Percentiles rank a stretch among this genome's conserved stretches.
These are phyloP conservation scores for Cladosporium sp. DNA, from an alignment of 2,329 filamentous ascomycete species.

Conservation along the genomic window DNA sequence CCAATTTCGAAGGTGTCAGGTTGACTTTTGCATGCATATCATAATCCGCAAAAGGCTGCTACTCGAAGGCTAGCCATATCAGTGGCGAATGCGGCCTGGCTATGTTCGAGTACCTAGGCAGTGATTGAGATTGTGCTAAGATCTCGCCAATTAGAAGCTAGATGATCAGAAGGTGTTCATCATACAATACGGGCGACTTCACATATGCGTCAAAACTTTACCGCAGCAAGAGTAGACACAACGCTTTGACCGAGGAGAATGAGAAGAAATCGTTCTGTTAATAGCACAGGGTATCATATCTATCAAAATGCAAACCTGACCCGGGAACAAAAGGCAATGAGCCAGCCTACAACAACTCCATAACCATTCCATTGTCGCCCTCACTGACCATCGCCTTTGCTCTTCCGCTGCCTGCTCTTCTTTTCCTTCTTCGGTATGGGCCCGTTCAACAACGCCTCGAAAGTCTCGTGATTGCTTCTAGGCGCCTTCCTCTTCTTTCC, in stretches of 20 bases:
- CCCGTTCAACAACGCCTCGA: conserved; percentile 21
- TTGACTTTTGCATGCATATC: no score
- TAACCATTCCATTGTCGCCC: neutral
- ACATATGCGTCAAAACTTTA: no score
- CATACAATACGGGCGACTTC: no score
- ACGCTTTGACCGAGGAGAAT: neutral
- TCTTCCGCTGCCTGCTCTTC: conserved; percentile 29
- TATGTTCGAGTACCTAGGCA: no score
- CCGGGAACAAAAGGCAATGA: neutral
- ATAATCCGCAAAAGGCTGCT: no score
- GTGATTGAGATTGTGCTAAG: no score
- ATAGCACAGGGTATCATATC: conserved; percentile 12
- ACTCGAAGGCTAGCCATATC: no score
- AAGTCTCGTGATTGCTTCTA: conserved; percentile 19
- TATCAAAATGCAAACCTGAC: conserved; percentile 9
- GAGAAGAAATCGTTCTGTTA: conserved; percentile 6
- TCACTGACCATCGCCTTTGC: conserved; percentile 13
- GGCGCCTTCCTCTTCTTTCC: conserved; percentile 13
- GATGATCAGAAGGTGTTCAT: no score
- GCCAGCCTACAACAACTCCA: neutral
- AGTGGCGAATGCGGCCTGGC: no score
- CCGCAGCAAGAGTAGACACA: no score
- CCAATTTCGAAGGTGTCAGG: no score
- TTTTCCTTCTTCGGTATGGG: conserved; percentile 27
- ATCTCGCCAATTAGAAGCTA: no score